Base-by-base conservation (phyloP, 2,329 filamentous ascomycete species). In the Colletotrichum lentis region DNA sequence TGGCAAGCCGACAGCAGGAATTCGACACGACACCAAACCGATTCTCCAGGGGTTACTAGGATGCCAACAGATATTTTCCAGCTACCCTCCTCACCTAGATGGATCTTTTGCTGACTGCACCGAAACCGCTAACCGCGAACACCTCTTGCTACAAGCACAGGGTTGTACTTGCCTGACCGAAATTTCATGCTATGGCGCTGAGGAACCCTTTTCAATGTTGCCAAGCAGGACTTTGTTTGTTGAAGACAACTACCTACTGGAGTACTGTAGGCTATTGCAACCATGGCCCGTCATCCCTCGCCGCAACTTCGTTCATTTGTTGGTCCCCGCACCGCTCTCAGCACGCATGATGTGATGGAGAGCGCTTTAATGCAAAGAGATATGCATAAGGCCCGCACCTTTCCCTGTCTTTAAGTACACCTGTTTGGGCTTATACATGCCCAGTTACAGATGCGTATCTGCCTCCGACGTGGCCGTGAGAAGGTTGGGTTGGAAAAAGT, bases 311-410 rank as follows among this genome's bases (percentile, higher is more conserved):
- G 31, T 39, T 12, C 35, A 49, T 49, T 8, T 59, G 16, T 47
- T 59, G 56, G n/a, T 59, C 10, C 20, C 8, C 41, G 53, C 41
- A 58, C 44, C 56, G 5, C 7, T 35, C 31, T 59, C 31, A 27
- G 16, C 31, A 37, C 14, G 56, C 44, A 49, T 49, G 20, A 37
- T 16, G 27, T 39, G 56, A 31, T 37, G 44, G 56, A 59, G 31
- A 22, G 27, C 37, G 18, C 31, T 37, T 39, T 59, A 14, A 59
- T 49, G 56, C 31, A 12, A 59, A 49, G 11, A 35, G 3, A 27
- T 10, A 16, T 16, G 41, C 43, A 47, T 35, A 37, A 37, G n/a
- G 20, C 31, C 27, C 22, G 55, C 55, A n/a, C 7, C 35, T 12
- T 35, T 37, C 18, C 43, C 27, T 58, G n/a, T 16, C 12, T 35